Percentiles rank a stretch among this genome's conserved stretches.
These are phyloP conservation scores for Ailanthus altissimus DNA, from an alignment of 345 rosid genomes.

Conservation along the genomic window DNA sequence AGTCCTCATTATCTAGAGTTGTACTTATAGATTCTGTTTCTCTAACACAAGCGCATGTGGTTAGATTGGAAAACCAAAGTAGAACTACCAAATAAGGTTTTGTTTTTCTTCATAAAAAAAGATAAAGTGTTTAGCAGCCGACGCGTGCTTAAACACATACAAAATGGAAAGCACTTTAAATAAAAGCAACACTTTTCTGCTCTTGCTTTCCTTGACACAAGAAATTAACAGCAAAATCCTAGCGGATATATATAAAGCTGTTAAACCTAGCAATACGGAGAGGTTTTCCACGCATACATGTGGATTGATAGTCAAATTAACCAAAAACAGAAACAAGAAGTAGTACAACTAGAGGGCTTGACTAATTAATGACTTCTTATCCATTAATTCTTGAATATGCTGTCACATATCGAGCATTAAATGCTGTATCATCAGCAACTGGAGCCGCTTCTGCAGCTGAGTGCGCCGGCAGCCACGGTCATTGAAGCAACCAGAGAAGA, in stretches of 20 bases:
- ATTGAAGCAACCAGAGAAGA: constrained; percentile 62
- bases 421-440: constrained; percentile 40
- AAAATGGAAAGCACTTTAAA: neutral
- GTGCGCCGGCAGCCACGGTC: constrained; percentile 60
- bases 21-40: too few relatives aligned
- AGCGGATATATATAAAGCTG: neutral
- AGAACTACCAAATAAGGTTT: too few relatives aligned
- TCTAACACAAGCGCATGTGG: too few relatives aligned
- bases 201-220: constrained; percentile 9
- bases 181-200: neutral
- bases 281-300: neutral
- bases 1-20: too few relatives aligned
- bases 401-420: too few relatives aligned
- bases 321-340: neutral
- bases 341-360: neutral
- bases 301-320: neutral
- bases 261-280: neutral
- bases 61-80: too few relatives aligned
- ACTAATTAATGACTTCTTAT: neutral
- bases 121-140: neutral
- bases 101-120: neutral
- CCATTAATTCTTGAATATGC: neutral
- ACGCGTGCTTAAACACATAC: too few relatives aligned
- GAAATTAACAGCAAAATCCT: neutral
- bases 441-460: constrained; percentile 55